phyloP scores from a whole-genome alignment of 1,139 yeast species.

The Taphrina wiesneri region DNA sequence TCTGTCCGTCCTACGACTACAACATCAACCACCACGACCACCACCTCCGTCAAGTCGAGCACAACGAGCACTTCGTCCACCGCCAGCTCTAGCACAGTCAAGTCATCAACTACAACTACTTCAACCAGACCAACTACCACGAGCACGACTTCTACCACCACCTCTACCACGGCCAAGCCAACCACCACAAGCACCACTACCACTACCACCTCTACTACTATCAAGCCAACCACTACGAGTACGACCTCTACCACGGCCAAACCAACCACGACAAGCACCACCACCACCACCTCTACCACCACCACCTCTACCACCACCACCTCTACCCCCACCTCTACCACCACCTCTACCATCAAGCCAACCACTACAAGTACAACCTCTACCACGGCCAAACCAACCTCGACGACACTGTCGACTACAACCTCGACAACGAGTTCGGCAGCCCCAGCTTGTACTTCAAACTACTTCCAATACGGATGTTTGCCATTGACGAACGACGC shows the following conservation, averaged over 20 bases:
- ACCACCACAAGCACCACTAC: constrained; percentile 1
- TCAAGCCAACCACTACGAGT: constrained; percentile 37
- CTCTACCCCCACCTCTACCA: constrained; percentile 39
- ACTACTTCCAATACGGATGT: constrained; percentile 27
- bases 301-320: constrained; percentile 37
- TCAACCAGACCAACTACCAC: not conserved
- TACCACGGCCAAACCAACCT: constrained; percentile 35
- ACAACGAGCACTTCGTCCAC: not conserved
- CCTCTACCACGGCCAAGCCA: not conserved
- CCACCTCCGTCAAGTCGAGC: not conserved
- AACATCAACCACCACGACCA: not conserved
- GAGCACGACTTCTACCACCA: not conserved
- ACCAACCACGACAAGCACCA: constrained; percentile 14
- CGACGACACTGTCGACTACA: constrained; percentile 33
- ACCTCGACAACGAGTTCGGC: constrained; percentile 37
- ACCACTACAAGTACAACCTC: constrained; percentile 23
- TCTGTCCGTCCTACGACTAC: not conserved
- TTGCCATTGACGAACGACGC: constrained; percentile 38
- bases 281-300: constrained; percentile 32
- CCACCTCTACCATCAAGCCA: constrained; percentile 35
- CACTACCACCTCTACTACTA: constrained; percentile 28
- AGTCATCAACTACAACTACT: constrained; percentile 29
- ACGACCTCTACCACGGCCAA: constrained; percentile 21
- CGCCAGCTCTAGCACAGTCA: constrained; percentile 3
- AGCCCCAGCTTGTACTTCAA: constrained; percentile 39